Base-by-base conservation (phyloP, 2,329 filamentous ascomycete species). In the Diaporthe longicolla region DNA sequence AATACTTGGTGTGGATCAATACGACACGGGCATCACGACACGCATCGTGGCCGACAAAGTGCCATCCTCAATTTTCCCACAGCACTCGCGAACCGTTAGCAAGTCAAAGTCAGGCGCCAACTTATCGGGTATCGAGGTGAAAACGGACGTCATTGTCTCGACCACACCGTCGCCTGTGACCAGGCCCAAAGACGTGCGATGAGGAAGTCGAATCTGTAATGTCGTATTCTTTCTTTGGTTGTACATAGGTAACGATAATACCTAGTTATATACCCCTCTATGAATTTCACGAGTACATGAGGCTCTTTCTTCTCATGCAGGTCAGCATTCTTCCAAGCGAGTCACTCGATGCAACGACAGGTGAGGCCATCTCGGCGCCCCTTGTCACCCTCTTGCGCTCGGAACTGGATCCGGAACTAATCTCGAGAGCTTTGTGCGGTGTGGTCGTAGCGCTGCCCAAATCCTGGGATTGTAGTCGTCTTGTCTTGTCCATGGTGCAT, bases 61-160 rank as follows among this genome's bases (percentile, higher is more conserved):
- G 37, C 26, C 57, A 10, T 21, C 35, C 21, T 72, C 71, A 29
- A 68, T 68, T 7, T 68, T 68, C 63, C 63, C 63, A 3, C 63
- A 68, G 63, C 45, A 68, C 48, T 66, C 48, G 26, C 63, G 58
- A 11, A 24, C 26, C 24, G 40, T 32, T 17, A 43, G 26, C 35
- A 55, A 63, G 35, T 17, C 70, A 21, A 66, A 43, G 9, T 35
- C 35, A 15, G 70, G 48, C 2, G 70, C 50, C n/a, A 45, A 32
- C 26, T 10, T 40, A 26, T 40, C 57, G 21, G 70, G 73, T 1
- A 74, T 74, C 43, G 70, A 72, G 54, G 73, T 74, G 6, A 74
- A 72, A 32, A 71, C 48, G 19, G 59, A 74, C 24, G 73, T 74
- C 4, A 68, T 45, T 1, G 55, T 74, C 35, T 72, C 73, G 17